Evolutionary conservation across 2,329 filamentous ascomycete genomes (phyloP).

Genomic region (Talaromyces sp.): DNA sequence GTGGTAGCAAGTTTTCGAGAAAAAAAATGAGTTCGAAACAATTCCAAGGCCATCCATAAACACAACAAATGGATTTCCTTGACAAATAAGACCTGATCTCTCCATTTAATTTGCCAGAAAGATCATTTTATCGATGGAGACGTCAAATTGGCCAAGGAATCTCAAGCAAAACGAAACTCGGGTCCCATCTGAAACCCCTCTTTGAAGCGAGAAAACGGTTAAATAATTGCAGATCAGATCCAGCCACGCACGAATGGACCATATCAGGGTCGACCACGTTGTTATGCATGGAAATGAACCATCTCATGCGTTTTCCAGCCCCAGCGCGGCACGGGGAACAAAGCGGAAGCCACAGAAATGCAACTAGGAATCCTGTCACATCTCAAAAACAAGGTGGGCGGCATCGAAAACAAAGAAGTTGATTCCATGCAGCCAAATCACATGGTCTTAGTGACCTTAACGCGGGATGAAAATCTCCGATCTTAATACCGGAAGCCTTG

Average conservation of each 20-base stretch:
- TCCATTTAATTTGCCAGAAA: no score
- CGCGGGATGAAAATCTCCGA: not conserved
- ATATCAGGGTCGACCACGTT: constrained; percentile 8
- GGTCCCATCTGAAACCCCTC: not conserved
- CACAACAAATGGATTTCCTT: no score
- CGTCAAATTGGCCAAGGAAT: no score
- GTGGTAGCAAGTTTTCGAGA: not conserved
- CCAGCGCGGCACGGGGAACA: not conserved
- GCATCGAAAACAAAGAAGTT: no score
- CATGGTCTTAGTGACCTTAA: no score
- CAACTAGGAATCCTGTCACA: no score
- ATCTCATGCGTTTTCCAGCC: not conserved
- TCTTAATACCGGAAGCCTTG: not conserved
- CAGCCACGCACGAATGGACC: constrained; percentile 3
- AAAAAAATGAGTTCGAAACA: no score
- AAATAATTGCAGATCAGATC: constrained; percentile 2
- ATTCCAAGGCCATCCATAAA: no score
- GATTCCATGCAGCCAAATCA: no score
- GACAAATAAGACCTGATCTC: no score
- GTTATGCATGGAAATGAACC: constrained; percentile 4
- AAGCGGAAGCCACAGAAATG: not conserved
- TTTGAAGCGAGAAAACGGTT: not conserved
- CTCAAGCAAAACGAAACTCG: not conserved
- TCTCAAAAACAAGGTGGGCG: no score
- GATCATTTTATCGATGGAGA: no score